Conservation (phyloP, 2,329 filamentous ascomycete genomes). For the Xylariaceae sp. region DNA sequence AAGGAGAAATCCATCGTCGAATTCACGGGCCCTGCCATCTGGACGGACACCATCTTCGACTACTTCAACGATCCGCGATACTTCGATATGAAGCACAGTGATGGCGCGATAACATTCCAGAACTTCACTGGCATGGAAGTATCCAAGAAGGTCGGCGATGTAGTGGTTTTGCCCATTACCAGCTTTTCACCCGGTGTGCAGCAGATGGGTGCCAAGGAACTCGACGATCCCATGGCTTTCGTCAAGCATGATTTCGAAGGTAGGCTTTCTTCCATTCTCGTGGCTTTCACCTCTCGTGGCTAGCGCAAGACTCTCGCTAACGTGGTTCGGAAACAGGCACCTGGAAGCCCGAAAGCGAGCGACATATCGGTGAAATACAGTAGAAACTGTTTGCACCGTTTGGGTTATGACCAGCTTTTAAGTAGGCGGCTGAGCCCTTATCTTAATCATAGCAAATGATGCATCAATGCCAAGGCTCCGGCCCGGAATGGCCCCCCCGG, state of each 20-base stretch:
- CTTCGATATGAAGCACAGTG: slow-evolving; percentile 71
- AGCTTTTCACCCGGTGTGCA: slow-evolving; percentile 93
- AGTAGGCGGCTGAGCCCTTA: slow-evolving; percentile 1
- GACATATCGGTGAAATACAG: slow-evolving; percentile 57
- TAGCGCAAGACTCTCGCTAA: slow-evolving; percentile 18
- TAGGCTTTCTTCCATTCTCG: slow-evolving; percentile 37
- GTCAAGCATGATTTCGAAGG: slow-evolving; percentile 97
- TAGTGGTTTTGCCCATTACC: slow-evolving; percentile 89
- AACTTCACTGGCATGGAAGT: slow-evolving; percentile 85
- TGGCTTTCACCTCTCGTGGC: not conserved
- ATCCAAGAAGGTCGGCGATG: slow-evolving; percentile 85
- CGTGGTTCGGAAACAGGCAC: slow-evolving; percentile 46
- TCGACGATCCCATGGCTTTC: slow-evolving; percentile 92
- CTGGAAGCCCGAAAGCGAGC: slow-evolving; percentile 69
- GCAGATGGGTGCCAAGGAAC: slow-evolving; percentile 85
- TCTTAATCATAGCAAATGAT: not conserved
- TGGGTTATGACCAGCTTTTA: slow-evolving; percentile 14
- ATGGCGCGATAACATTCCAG: slow-evolving; percentile 71
- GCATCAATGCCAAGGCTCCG: not conserved
- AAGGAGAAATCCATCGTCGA: slow-evolving; percentile 78
- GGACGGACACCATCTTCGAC: slow-evolving; percentile 87
- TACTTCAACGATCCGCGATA: slow-evolving; percentile 91
- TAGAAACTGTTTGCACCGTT: slow-evolving; percentile 22
- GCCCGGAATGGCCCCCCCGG: not conserved
- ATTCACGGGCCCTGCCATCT: slow-evolving; percentile 88